A percentile compares a stretch with the other conserved stretches of the same genome.
These are phyloP conservation scores for Pharnaceum exiguum DNA, from an alignment of 148 eudicot species.

Conservation along the genomic window DNA sequence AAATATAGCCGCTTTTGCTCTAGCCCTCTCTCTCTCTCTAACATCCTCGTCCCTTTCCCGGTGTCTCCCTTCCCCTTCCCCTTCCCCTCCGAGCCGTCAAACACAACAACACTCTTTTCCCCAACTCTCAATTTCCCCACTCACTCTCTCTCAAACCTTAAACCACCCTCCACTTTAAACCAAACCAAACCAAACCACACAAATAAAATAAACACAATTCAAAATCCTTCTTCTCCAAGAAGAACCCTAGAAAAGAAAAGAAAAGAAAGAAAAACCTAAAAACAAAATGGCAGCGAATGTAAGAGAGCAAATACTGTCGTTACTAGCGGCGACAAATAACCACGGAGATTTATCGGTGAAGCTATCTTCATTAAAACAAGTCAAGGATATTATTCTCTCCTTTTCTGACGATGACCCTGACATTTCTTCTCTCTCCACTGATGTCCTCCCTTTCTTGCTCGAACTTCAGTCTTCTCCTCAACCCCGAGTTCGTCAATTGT, in stretches of 20 bases:
- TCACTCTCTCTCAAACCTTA: neutral
- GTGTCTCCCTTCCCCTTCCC: neutral
- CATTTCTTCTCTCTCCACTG: slow-evolving; percentile 47
- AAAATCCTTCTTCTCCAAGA: neutral
- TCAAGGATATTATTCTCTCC: slow-evolving; percentile 45
- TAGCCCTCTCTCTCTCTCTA: neutral
- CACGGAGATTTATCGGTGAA: slow-evolving; percentile 90
- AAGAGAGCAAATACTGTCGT: slow-evolving; percentile 61
- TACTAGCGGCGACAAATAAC: slow-evolving; percentile 74
- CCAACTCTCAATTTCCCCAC: neutral
- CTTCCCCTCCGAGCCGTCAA: neutral
- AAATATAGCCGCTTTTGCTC: too few relatives aligned
- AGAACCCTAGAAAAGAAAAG: neutral
- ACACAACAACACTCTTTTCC: neutral
- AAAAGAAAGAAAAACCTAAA: slow-evolving; percentile 13
- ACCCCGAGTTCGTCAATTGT: slow-evolving; percentile 58
- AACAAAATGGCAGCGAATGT: slow-evolving; percentile 43
- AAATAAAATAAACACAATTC: neutral
- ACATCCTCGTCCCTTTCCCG: neutral
- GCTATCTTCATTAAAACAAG: slow-evolving; percentile 72
- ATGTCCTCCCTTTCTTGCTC: slow-evolving; percentile 53
- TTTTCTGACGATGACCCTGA: too few relatives aligned
- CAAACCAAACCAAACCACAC: neutral
- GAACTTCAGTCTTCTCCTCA: slow-evolving; percentile 69
- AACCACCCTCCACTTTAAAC: neutral